Percentiles rank a stretch among this genome's conserved stretches.
These are phyloP conservation scores for Salix viminalis DNA, from an alignment of 345 rosid species.

Conservation along the genomic window DNA sequence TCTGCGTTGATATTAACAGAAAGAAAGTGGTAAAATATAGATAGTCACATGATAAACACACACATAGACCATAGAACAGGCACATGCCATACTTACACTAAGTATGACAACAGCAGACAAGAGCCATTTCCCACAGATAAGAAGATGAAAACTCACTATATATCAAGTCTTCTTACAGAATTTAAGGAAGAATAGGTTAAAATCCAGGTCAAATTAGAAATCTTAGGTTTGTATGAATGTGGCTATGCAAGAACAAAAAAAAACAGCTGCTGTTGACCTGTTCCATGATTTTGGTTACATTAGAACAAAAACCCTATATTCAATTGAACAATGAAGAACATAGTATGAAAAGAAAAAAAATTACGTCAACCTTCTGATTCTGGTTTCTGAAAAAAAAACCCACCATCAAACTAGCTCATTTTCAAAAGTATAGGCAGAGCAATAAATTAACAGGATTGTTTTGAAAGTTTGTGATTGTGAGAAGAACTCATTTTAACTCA, in stretches of 20 bases:
- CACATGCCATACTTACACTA: not conserved
- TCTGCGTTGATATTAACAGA: slow-evolving; percentile 41
- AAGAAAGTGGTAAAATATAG: not conserved
- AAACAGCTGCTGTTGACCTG: not conserved
- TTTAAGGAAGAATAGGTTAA: not conserved
- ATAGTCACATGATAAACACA: slow-evolving; percentile 1
- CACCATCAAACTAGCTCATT: not conserved
- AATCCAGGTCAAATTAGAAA: not conserved
- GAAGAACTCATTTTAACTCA: not conserved
- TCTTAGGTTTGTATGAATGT: not conserved
- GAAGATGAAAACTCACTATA: not conserved
- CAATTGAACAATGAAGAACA: not conserved
- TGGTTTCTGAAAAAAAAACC: not conserved
- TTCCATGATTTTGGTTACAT: not conserved
- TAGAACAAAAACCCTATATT: not conserved
- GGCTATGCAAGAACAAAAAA: not conserved
- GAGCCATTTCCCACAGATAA: not conserved
- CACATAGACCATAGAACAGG: not conserved
- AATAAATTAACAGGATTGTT: not conserved
- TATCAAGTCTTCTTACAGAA: not conserved
- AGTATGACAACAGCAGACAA: not conserved
- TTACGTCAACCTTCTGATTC: not conserved
- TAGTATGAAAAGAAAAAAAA: too few species aligned
- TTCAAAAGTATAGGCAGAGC: not conserved
- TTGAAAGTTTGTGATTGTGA: not conserved